These are phyloP conservation scores for Aspergillus sp. DNA, from an alignment of 2,329 filamentous ascomycete genomes.

Conservation along the genomic window DNA sequence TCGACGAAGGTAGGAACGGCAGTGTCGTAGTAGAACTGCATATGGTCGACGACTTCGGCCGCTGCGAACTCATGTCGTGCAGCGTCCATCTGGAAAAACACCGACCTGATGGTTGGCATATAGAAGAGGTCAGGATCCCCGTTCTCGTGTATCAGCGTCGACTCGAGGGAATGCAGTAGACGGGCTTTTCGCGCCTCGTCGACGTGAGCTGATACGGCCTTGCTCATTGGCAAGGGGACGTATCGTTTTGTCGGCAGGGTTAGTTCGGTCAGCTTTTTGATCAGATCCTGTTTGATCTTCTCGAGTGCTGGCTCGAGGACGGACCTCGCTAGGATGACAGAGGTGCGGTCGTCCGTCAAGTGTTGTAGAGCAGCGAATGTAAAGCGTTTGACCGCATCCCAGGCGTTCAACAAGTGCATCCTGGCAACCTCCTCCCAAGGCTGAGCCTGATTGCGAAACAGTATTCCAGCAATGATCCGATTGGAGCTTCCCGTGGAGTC, in stretches of 20 bases:
- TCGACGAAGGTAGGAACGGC: constrained; percentile 48
- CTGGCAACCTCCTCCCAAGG: constrained; percentile 34
- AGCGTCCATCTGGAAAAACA: neutral
- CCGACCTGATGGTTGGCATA: neutral
- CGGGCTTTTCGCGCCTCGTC: constrained; percentile 9
- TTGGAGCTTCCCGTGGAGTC: constrained; percentile 38
- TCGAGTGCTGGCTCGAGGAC: constrained; percentile 27
- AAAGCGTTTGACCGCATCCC: constrained; percentile 22
- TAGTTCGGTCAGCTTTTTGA: constrained; percentile 26
- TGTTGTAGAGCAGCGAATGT: constrained; percentile 23
- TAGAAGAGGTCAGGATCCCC: neutral
- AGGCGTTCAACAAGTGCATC: constrained; percentile 25
- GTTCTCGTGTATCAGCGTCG: neutral
- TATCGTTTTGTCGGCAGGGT: constrained; percentile 21
- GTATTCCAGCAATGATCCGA: constrained; percentile 29
- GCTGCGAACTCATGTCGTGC: constrained; percentile 36
- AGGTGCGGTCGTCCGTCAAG: constrained; percentile 24
- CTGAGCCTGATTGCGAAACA: constrained; percentile 36
- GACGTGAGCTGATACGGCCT: constrained; percentile 5
- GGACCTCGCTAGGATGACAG: constrained; percentile 13
- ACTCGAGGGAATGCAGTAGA: constrained; percentile 3
- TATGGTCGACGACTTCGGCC: constrained; percentile 46
- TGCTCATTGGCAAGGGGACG: constrained; percentile 23
- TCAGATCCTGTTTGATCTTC: constrained; percentile 13
- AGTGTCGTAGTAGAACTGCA: constrained; percentile 33